These are phyloP conservation scores for Ustilago curta DNA, from an alignment of 1,284 basidiomycete genomes.

Conservation along the genomic window DNA sequence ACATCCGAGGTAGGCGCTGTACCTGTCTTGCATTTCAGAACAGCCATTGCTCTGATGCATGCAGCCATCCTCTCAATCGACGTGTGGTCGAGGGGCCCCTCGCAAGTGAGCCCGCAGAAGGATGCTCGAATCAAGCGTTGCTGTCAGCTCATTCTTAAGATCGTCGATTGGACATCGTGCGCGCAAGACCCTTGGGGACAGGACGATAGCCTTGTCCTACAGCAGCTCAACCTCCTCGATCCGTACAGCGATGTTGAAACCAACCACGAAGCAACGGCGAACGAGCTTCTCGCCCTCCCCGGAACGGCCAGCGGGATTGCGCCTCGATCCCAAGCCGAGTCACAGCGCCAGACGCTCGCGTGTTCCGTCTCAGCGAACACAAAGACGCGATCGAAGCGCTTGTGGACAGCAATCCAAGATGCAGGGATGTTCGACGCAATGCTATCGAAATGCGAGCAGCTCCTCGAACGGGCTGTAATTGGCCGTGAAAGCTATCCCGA, in stretches of 20 bases:
- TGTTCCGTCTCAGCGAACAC: background rate
- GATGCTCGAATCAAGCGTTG: constrained; percentile 6
- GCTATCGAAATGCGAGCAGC: constrained; percentile 18
- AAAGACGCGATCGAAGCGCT: background rate
- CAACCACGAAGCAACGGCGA: no score
- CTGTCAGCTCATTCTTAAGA: constrained; percentile 18
- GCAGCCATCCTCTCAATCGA: constrained; percentile 25
- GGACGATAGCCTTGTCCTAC: constrained; percentile 6
- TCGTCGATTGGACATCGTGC: constrained; percentile 6
- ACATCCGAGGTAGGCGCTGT: background rate
- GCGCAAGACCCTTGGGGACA: background rate
- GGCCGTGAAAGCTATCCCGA: constrained; percentile 11
- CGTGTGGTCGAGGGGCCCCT: constrained; percentile 1
- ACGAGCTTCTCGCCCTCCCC: constrained; percentile 10
- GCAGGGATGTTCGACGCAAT: constrained; percentile 14
- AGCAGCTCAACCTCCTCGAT: constrained; percentile 24
- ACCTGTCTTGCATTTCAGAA: background rate
- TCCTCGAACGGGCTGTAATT: constrained; percentile 17
- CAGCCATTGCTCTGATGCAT: constrained; percentile 14
- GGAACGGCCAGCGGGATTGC: constrained; percentile 26
- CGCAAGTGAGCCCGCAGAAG: constrained; percentile 1
- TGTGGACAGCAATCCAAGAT: constrained; percentile 32
- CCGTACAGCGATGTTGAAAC: background rate
- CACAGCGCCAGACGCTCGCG: no score
- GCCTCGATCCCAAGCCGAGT: background rate